Evolutionary conservation across 371 early-diverging fungal genomes (phyloP).

Genomic region (Circinella umbellata): DNA sequence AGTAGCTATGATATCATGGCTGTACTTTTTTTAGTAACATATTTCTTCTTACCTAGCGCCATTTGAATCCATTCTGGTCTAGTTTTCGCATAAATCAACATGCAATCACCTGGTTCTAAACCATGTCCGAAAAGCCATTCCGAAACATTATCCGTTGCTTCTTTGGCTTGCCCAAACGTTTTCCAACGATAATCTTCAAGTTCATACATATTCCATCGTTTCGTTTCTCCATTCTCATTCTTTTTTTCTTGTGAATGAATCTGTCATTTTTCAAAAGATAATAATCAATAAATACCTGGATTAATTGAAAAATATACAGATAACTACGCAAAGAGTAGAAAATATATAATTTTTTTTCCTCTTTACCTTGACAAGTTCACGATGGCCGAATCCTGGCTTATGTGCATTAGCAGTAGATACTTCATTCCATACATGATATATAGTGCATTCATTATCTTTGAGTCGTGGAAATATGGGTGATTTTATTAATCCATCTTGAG

Average conservation of each 20-base stretch:
- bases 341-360: not conserved
- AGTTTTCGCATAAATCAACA: conserved; percentile 68
- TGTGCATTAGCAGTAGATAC: conserved; percentile 40
- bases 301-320: no score
- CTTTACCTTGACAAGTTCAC: conserved; percentile 54
- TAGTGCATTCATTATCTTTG: conserved; percentile 38
- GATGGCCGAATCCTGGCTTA: conserved; percentile 54
- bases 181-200: conserved; percentile 61
- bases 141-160: conserved; percentile 43
- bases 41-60: conserved; percentile 44
- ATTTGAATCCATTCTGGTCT: conserved; percentile 61
- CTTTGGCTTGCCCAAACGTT: conserved; percentile 46
- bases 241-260: conserved; percentile 46
- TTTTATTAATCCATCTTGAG: conserved; percentile 45
- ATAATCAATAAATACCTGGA: no score
- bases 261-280: conserved; percentile 19
- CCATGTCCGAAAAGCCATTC: conserved; percentile 43
- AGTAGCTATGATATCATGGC: no score
- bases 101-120: conserved; percentile 44
- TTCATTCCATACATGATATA: conserved; percentile 52
- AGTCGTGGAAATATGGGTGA: conserved; percentile 48
- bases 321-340: not conserved
- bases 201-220: conserved; percentile 61
- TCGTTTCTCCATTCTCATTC: conserved; percentile 38
- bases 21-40: not conserved